These are phyloP conservation scores for Rhizopus arrhizus DNA, from an alignment of 371 early-diverging fungal genomes.

Conservation along the genomic window DNA sequence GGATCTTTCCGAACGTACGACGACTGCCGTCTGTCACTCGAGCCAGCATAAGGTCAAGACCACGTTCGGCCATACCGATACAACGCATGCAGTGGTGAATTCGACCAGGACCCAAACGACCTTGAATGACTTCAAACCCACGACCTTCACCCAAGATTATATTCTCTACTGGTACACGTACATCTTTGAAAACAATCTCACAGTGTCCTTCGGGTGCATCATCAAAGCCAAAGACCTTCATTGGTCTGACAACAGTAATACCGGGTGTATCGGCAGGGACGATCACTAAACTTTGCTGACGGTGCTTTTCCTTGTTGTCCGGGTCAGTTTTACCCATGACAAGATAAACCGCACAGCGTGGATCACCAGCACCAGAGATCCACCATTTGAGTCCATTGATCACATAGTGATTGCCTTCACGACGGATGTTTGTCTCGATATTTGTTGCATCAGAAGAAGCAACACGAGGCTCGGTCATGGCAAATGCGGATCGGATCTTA, in stretches of 20 bases:
- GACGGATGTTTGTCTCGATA: constrained; percentile 81
- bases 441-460: constrained; percentile 97
- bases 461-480: constrained; percentile 95
- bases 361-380: constrained; percentile 94
- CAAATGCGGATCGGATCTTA: constrained; percentile 93
- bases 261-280: constrained; percentile 92
- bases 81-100: constrained; percentile 89
- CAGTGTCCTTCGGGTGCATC: constrained; percentile 95
- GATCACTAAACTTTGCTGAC: constrained; percentile 88
- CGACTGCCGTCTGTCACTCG: constrained; percentile 84
- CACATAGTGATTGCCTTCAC: constrained; percentile 71
- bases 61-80: constrained; percentile 93
- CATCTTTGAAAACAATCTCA: constrained; percentile 89
- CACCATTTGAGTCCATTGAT: constrained; percentile 97
- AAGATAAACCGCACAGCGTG: constrained; percentile 81
- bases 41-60: constrained; percentile 79
- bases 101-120: constrained; percentile 90
- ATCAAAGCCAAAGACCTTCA: constrained; percentile 92
- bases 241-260: constrained; percentile 80
- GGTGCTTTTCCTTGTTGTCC: constrained; percentile 69
- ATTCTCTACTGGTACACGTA: constrained; percentile 84
- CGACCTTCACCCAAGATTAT: constrained; percentile 93
- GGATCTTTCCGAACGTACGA: constrained; percentile 82
- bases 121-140: constrained; percentile 97
- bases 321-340: constrained; percentile 88